phyloP scores from a whole-genome alignment of 768 basidiomycete genomes.

The Tulasnella sp. region DNA sequence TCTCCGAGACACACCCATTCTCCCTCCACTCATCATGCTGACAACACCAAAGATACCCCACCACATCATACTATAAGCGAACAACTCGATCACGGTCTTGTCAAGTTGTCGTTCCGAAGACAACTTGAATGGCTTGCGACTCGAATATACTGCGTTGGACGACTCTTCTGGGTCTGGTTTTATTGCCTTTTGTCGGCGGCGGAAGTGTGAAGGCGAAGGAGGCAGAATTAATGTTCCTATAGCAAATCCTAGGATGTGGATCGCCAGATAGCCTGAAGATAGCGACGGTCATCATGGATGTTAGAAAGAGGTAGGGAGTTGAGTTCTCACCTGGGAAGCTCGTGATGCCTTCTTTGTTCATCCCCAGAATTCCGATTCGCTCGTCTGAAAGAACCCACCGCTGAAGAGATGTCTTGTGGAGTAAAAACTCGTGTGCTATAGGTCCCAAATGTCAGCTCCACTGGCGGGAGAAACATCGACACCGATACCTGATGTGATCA shows the following conservation, averaged over 20 bases:
- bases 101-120: constrained; percentile 35
- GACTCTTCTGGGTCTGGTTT: not conserved
- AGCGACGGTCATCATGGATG: not conserved
- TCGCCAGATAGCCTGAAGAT: constrained; percentile 73
- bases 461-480: too few species aligned
- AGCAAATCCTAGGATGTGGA: constrained; percentile 82
- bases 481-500: constrained; percentile 50
- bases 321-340: constrained; percentile 60
- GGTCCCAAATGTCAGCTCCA: constrained; percentile 32
- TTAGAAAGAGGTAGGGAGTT: not conserved
- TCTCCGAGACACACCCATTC: constrained; percentile 52
- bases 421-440: constrained; percentile 65
- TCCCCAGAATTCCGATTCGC: constrained; percentile 59
- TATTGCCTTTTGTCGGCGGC: constrained; percentile 41
- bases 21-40: constrained; percentile 27
- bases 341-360: constrained; percentile 90
- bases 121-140: not conserved
- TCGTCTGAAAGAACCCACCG: constrained; percentile 61
- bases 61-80: constrained; percentile 72
- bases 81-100: constrained; percentile 72
- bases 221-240: constrained; percentile 77
- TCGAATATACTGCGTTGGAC: not conserved
- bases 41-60: constrained; percentile 55
- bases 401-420: constrained; percentile 56
- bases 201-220: constrained; percentile 68